Conservation (phyloP, 331 rosid species). For the Phaseolus coccineus region DNA sequence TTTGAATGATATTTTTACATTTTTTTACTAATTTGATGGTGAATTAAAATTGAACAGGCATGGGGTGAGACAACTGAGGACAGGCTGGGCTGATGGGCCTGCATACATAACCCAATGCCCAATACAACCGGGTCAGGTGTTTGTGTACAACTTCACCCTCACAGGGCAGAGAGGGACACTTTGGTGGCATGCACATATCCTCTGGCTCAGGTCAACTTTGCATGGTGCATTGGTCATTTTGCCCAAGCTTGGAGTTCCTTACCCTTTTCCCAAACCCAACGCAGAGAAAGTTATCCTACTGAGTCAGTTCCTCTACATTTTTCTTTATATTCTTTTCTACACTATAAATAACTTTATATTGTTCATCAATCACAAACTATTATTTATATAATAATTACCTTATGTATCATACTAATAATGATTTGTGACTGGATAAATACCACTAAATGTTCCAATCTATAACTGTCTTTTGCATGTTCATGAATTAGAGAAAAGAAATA, state of each 20-base stretch:
- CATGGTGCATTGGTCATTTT: conserved; percentile 83
- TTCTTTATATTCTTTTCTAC: not conserved
- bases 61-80: conserved; percentile 75
- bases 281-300: conserved; percentile 64
- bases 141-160: conserved; percentile 72
- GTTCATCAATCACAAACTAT: too few relatives aligned
- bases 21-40: not conserved
- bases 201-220: conserved; percentile 88
- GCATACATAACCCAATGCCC: conserved; percentile 94
- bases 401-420: too few relatives aligned
- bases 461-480: not conserved
- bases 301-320: conserved; percentile 47
- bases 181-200: conserved; percentile 90
- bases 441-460: not conserved
- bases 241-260: conserved; percentile 85
- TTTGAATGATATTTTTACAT: not conserved
- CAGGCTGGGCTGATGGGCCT: conserved; percentile 95
- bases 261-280: conserved; percentile 82
- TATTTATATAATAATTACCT: too few relatives aligned
- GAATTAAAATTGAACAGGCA: conserved; percentile 61
- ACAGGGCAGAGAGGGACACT: conserved; percentile 94
- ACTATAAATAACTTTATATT: too few relatives aligned
- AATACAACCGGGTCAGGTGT: conserved; percentile 72
- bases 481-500: not conserved
- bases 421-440: not conserved